phyloP scores from a whole-genome alignment of 805 yeast species.

The Wickerhamomyces sydowiorum region DNA sequence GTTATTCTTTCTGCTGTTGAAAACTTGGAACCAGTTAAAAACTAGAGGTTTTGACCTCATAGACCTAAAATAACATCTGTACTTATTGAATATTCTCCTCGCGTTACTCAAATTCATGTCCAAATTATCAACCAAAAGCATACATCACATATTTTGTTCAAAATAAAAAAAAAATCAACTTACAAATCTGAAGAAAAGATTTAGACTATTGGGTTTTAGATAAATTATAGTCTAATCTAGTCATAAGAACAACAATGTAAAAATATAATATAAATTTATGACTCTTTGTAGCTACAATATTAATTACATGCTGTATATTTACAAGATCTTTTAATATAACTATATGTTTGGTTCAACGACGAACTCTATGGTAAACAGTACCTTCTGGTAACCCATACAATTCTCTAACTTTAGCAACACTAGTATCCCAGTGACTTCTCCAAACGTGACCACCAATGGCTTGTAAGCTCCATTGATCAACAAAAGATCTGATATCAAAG shows the following conservation, averaged over 20 bases:
- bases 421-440: constrained; percentile 81
- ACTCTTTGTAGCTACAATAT: no score
- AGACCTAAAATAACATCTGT: neutral
- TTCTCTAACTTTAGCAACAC: constrained; percentile 61
- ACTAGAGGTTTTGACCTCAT: constrained; percentile 1
- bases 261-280: neutral
- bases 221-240: neutral
- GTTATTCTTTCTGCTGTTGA: constrained; percentile 63
- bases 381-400: constrained; percentile 72
- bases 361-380: constrained; percentile 51
- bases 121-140: neutral
- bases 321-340: neutral
- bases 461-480: constrained; percentile 43
- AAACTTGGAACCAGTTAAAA: constrained; percentile 32
- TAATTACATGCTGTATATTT: neutral
- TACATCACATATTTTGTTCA: neutral
- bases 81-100: neutral
- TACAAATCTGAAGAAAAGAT: neutral
- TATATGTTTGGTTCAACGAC: constrained; percentile 5
- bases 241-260: neutral
- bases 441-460: constrained; percentile 91
- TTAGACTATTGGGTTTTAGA: neutral
- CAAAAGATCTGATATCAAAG: constrained; percentile 74
- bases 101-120: no score
- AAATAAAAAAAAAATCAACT: neutral